phyloP scores from a whole-genome alignment of 2,329 filamentous ascomycete genomes.

The Chaetomium sp. region DNA sequence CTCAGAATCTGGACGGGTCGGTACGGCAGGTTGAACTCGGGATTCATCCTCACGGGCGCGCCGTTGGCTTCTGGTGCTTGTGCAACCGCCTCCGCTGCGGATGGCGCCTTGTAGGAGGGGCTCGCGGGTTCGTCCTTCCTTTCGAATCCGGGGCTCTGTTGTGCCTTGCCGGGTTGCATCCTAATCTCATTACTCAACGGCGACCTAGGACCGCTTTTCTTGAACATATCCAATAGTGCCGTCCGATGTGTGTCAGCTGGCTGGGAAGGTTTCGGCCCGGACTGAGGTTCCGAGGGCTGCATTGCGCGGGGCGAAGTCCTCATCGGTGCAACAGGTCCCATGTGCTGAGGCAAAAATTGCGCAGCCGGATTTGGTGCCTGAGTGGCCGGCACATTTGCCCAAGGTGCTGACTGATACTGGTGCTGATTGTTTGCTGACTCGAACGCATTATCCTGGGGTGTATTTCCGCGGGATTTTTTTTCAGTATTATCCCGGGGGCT shows the following conservation, averaged over 20 bases:
- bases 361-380: conserved; percentile 30
- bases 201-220: conserved; percentile 42
- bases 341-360: conserved; percentile 31
- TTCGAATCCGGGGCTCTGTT: conserved; percentile 28
- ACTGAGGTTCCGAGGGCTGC: conserved; percentile 19
- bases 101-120: conserved; percentile 26
- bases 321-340: conserved; percentile 19
- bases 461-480: conserved; percentile 23
- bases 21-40: conserved; percentile 45
- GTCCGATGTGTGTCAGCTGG: conserved; percentile 49
- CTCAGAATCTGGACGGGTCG: conserved; percentile 45
- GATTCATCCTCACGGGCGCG: conserved; percentile 41
- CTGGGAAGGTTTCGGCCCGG: conserved; percentile 26
- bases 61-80: conserved; percentile 38
- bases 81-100: conserved; percentile 36
- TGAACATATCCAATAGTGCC: conserved; percentile 58
- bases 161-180: conserved; percentile 22
- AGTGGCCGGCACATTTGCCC: conserved; percentile 22
- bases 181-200: conserved; percentile 35
- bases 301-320: conserved; percentile 22
- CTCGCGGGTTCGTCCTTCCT: conserved; percentile 18
- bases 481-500: conserved; percentile 25
- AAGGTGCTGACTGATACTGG: conserved; percentile 22
- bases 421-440: conserved; percentile 17
- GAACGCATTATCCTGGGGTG: conserved; percentile 17